phyloP scores from a whole-genome alignment of 1,139 yeast species.

The Magnusiomyces tetraspermus region DNA sequence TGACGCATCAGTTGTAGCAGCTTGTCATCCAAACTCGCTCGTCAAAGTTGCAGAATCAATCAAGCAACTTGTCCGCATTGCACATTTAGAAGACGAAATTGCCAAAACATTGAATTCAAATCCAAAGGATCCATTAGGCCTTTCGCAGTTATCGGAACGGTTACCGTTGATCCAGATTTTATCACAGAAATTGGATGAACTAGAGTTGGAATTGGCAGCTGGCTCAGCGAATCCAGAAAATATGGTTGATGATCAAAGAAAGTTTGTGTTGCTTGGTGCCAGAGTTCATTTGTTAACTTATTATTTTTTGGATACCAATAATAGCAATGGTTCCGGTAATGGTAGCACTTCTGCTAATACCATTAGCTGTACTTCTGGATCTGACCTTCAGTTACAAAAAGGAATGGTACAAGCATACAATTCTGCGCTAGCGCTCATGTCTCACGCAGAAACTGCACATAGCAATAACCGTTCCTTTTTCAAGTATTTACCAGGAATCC shows the following conservation, averaged over 20 bases:
- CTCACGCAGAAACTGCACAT: constrained; percentile 57
- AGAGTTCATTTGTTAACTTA: constrained; percentile 73
- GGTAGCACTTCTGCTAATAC: too few species aligned
- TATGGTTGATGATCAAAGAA: constrained; percentile 60
- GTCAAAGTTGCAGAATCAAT: constrained; percentile 51
- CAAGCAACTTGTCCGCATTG: constrained; percentile 68
- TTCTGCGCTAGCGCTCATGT: constrained; percentile 61
- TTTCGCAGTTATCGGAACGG: constrained; percentile 55
- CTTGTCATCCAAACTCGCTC: constrained; percentile 37
- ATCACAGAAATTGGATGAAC: constrained; percentile 60
- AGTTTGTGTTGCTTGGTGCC: constrained; percentile 59
- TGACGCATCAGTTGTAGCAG: constrained; percentile 58
- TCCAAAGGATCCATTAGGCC: constrained; percentile 56
- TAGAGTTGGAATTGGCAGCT: constrained; percentile 45
- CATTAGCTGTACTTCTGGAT: too few species aligned
- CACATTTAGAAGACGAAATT: constrained; percentile 78
- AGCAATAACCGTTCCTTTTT: constrained; percentile 53
- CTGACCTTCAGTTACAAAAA: constrained; percentile 54
- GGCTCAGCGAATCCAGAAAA: too few species aligned
- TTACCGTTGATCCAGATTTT: constrained; percentile 65
- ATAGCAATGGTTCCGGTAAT: too few species aligned
- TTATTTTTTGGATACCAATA: constrained; percentile 51
- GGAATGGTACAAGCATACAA: constrained; percentile 73
- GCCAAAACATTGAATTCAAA: constrained; percentile 69
- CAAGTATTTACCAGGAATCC: constrained; percentile 74